phyloP scores from a whole-genome alignment of 2,329 filamentous ascomycete genomes.

The Coniochaeta hoffmannii region DNA sequence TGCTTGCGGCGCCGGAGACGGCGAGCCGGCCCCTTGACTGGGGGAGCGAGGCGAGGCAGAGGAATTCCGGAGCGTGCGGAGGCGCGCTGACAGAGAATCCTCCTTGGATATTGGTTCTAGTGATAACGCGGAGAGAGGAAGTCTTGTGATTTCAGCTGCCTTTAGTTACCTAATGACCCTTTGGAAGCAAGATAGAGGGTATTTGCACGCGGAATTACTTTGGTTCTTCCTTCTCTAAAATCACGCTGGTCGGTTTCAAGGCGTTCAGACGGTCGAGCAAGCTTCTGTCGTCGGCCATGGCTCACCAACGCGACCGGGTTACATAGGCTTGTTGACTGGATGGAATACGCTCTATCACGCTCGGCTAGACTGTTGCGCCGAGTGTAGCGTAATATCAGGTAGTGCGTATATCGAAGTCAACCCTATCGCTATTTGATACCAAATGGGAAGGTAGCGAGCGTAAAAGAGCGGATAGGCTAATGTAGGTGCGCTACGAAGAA shows the following conservation, averaged over 20 bases:
- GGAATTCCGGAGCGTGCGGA: conserved; percentile 39
- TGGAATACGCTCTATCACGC: not conserved
- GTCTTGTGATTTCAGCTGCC: not conserved
- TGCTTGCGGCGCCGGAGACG: not conserved
- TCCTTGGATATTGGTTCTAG: conserved; percentile 33
- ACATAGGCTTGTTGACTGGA: not conserved
- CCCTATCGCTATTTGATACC: too few relatives aligned
- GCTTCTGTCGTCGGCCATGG: conserved; percentile 29
- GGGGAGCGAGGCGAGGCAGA: not conserved
- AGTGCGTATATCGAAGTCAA: not conserved
- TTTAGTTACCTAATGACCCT: not conserved
- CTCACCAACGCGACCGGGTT: not conserved
- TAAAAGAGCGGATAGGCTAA: not conserved
- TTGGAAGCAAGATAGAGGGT: not conserved
- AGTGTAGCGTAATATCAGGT: not conserved
- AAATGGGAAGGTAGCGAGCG: not conserved
- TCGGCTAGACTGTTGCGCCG: not conserved
- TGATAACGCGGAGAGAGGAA: not conserved
- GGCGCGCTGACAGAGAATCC: conserved; percentile 42
- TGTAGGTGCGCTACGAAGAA: not conserved
- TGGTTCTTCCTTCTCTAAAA: conserved; percentile 25
- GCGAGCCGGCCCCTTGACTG: conserved; percentile 19
- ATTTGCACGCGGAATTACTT: conserved; percentile 26
- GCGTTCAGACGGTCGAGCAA: conserved; percentile 49
- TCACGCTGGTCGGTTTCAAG: conserved; percentile 32